These are phyloP conservation scores for Citrus maxima DNA, from an alignment of 345 rosid species.

Conservation along the genomic window DNA sequence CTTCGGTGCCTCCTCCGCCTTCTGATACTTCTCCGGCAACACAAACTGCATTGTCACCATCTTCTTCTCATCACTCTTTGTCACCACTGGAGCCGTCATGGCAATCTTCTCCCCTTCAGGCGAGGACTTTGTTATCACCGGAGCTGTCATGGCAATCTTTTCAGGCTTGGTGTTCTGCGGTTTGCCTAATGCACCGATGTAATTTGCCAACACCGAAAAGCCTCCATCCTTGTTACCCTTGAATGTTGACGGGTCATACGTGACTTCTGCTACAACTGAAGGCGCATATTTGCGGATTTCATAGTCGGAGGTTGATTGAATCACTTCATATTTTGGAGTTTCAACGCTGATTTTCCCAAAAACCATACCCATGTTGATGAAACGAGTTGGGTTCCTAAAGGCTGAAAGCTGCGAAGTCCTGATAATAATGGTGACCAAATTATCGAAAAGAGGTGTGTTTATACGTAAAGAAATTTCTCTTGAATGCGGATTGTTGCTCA, in stretches of 20 bases:
- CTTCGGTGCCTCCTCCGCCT: conserved; percentile 81
- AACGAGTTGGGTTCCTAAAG: neutral
- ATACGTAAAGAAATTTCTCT: neutral
- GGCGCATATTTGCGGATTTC: conserved; percentile 78
- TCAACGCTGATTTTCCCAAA: conserved; percentile 73
- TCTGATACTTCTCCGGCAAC: conserved; percentile 63
- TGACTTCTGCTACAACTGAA: conserved; percentile 64
- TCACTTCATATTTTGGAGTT: conserved; percentile 63
- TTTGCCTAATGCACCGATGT: conserved; percentile 79
- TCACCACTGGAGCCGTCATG: conserved; percentile 88
- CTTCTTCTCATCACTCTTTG: conserved; percentile 40
- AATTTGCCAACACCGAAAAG: conserved; percentile 66
- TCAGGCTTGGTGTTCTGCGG: conserved; percentile 80
- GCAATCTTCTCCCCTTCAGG: conserved; percentile 55
- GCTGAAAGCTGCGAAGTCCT: neutral
- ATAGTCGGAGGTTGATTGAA: conserved; percentile 45
- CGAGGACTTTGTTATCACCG: conserved; percentile 58
- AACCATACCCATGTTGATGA: conserved; percentile 60
- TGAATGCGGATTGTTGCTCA: neutral
- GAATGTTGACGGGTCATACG: conserved; percentile 64
- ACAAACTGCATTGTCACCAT: conserved; percentile 85
- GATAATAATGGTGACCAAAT: neutral
- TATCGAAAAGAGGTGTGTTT: neutral
- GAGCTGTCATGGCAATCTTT: conserved; percentile 85
- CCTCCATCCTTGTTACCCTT: conserved; percentile 79